phyloP scores from a whole-genome alignment of 805 yeast genomes.

The Yueomyces sinensis region DNA sequence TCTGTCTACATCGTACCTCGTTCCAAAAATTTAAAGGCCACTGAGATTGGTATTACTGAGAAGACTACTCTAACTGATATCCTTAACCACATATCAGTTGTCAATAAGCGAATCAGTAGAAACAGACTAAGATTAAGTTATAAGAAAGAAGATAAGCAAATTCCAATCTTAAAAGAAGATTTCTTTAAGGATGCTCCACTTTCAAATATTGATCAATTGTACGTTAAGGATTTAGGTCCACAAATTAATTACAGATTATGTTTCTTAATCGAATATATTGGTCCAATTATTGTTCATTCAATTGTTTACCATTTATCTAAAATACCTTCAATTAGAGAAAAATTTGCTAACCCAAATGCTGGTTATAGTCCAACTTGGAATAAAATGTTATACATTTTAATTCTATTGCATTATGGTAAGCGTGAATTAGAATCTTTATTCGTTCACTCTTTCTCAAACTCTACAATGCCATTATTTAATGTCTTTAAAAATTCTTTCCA shows the following conservation, averaged over 20 bases:
- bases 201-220: constrained; percentile 30
- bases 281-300: constrained; percentile 77
- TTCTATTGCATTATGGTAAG: constrained; percentile 67
- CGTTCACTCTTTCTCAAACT: constrained; percentile 73
- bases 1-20: constrained; percentile 48
- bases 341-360: constrained; percentile 4
- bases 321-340: constrained; percentile 4
- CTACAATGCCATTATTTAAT: constrained; percentile 86
- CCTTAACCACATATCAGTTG: constrained; percentile 29
- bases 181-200: constrained; percentile 24
- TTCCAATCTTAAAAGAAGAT: constrained; percentile 16
- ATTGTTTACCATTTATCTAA: constrained; percentile 37
- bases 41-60: constrained; percentile 20
- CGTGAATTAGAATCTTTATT: constrained; percentile 79
- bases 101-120: constrained; percentile 30
- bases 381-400: constrained; percentile 28
- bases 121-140: constrained; percentile 46
- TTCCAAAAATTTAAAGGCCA: constrained; percentile 41
- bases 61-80: constrained; percentile 33
- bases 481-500: constrained; percentile 82
- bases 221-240: constrained; percentile 82
- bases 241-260: constrained; percentile 89
- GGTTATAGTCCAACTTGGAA: constrained; percentile 16
- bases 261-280: constrained; percentile 76
- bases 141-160: constrained; percentile 21